Conservation (phyloP, 768 basidiomycete species). For the Tulasnella calospora region DNA sequence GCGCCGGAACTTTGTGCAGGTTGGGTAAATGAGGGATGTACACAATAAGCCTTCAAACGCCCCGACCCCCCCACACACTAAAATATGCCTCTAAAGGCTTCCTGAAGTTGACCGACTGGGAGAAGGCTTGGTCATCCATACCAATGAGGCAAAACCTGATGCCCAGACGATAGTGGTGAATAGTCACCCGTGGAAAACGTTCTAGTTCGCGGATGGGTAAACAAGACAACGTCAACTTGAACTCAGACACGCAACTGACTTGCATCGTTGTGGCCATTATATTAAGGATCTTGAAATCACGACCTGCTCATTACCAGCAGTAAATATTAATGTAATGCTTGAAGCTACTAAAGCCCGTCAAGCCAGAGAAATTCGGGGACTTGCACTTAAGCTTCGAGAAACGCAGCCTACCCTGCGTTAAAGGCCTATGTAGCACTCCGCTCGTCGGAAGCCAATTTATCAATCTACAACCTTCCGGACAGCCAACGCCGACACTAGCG, state of each 20-base stretch:
- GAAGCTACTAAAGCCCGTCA: slow-evolving; percentile 77
- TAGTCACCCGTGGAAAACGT: too few relatives aligned
- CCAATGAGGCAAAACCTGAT: too few relatives aligned
- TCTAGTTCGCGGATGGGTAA: too few relatives aligned
- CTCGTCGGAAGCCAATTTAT: slow-evolving; percentile 50
- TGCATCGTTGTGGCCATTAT: slow-evolving; percentile 38
- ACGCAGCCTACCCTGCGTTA: slow-evolving; percentile 70
- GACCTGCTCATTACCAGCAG: slow-evolving; percentile 72
- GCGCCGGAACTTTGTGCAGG: too few relatives aligned
- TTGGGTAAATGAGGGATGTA: too few relatives aligned
- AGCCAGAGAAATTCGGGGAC: slow-evolving; percentile 76
- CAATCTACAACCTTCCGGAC: slow-evolving; percentile 37
- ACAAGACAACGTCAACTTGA: too few relatives aligned
- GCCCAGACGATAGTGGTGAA: too few relatives aligned
- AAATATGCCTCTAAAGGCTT: too few relatives aligned
- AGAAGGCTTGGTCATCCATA: too few relatives aligned
- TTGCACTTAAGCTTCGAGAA: slow-evolving; percentile 76
- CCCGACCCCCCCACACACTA: too few relatives aligned
- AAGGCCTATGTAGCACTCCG: slow-evolving; percentile 34
- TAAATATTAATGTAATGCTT: slow-evolving; percentile 79
- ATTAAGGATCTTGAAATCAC: slow-evolving; percentile 91
- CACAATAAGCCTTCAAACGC: too few relatives aligned
- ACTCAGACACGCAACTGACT: background rate
- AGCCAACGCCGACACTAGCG: slow-evolving; percentile 40
- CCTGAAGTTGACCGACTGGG: too few relatives aligned